Evolutionary conservation across 345 rosid genomes (phyloP), one percentile per base, ranked within the genome.

Genomic region (Salix udensis): DNA sequence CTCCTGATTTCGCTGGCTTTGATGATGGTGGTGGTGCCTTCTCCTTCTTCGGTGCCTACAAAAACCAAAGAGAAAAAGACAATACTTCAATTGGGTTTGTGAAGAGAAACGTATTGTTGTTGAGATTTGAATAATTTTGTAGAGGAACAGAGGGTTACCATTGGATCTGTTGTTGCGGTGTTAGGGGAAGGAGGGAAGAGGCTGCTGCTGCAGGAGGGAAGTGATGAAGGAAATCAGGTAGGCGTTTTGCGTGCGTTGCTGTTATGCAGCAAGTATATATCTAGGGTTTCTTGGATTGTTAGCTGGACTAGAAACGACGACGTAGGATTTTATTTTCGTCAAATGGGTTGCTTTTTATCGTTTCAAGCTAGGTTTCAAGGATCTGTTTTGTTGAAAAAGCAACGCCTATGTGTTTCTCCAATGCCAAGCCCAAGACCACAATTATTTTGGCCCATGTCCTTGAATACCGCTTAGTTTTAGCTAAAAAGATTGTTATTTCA

Each of bases 21-120:
- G 89, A 87, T 21, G 89, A 87, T 66, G 86, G 86, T 19, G 89
- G 87, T 1, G 89, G 89, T 19, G 84, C 89, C 77, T 84, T 84
- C 0, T 82, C 89, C 87, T 87, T 87, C 85, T 87, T 87, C 7
- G 89, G 89, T 44, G 89, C 89, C 89, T 87, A 34, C 15, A 68
- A 37, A 62, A 34, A 64, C 11, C 16, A 62, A 13, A 18, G n/a
- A 15, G 52, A 0, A 36, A 7, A 48, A 31, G n/a, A 9, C 36
- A 2, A 7, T 26, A 37, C 6, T 30, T 6, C 24, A 67, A 67
- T 19, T 21, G 21, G 42, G 1, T 10, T 7, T 28, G 31, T 21
- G 14, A 64, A 28, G 28, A 12, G 28, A 9, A 13, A 64, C 67
- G 16, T 26, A 64, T 42, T 2, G 1, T 58, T 58, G 61, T 8